Percentiles rank a stretch among this genome's conserved stretches.
phyloP scores from a whole-genome alignment of 106 monocot species.

The Gastrodia elata region DNA sequence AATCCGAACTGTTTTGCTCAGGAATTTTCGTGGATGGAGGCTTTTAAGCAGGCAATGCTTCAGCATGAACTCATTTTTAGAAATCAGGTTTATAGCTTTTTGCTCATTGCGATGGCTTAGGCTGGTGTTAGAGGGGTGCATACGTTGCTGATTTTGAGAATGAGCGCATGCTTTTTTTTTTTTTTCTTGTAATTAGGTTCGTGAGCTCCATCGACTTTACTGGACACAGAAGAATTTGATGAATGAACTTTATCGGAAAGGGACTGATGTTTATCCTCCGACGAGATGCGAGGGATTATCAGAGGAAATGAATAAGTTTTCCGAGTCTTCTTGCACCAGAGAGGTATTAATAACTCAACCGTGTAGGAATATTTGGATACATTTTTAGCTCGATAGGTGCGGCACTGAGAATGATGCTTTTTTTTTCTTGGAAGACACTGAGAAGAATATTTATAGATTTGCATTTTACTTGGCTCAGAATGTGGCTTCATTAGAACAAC shows the following conservation, averaged over 20 bases:
- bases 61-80: constrained; percentile 43
- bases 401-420: too few relatives aligned
- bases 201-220: constrained; percentile 68
- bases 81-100: constrained; percentile 33
- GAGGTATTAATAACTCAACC: constrained; percentile 4
- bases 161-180: not conserved
- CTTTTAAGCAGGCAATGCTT: constrained; percentile 46
- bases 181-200: constrained; percentile 25
- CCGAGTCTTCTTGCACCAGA: not conserved
- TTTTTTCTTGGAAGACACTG: not conserved
- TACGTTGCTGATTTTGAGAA: not conserved
- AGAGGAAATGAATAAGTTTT: not conserved
- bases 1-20: constrained; percentile 17
- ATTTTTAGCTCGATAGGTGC: too few relatives aligned
- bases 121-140: not conserved
- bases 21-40: constrained; percentile 27
- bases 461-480: not conserved
- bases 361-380: not conserved
- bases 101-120: not conserved
- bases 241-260: constrained; percentile 16
- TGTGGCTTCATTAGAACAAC: not conserved
- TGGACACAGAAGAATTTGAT: constrained; percentile 68
- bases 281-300: not conserved
- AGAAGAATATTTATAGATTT: not conserved
- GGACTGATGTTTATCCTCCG: not conserved